A percentile compares a stretch with the other conserved stretches of the same genome.
Evolutionary conservation across 352 stramenopile genomes (phyloP).

Genomic region (Saprolegnia diclina): DNA sequence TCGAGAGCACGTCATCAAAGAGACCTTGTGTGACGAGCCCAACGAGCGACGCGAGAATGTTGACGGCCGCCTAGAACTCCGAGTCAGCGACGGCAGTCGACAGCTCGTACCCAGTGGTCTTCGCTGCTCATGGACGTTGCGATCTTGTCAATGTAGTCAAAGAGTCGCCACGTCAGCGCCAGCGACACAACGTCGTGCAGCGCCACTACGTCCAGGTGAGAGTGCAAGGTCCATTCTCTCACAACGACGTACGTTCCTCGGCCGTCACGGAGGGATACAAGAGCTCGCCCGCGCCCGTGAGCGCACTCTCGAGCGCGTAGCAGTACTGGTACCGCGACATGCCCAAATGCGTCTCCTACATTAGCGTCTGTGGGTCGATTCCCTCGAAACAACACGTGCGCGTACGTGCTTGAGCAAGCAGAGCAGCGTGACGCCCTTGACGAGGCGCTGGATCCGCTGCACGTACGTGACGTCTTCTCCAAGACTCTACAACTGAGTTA

Average conservation of each 20-base stretch:
- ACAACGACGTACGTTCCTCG: constrained; percentile 45
- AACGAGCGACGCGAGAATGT: constrained; percentile 52
- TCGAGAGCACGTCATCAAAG: constrained; percentile 37
- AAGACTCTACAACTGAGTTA: neutral
- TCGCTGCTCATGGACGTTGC: constrained; percentile 79
- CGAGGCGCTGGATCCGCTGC: constrained; percentile 59
- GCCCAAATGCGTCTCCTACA: constrained; percentile 27
- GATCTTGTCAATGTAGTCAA: constrained; percentile 56
- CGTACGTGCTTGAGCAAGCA: constrained; percentile 53
- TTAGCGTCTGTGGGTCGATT: constrained; percentile 22
- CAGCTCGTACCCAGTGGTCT: constrained; percentile 41
- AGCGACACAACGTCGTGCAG: constrained; percentile 52
- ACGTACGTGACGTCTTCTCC: constrained; percentile 54
- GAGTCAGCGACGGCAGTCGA: neutral
- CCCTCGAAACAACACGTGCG: constrained; percentile 28
- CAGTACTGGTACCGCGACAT: constrained; percentile 75
- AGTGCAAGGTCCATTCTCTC: neutral
- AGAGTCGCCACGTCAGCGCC: constrained; percentile 66
- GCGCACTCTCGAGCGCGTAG: constrained; percentile 62
- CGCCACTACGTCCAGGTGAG: constrained; percentile 33
- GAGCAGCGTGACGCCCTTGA: constrained; percentile 63
- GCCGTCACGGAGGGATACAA: constrained; percentile 34
- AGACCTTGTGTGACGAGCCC: constrained; percentile 47
- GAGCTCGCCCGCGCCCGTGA: constrained; percentile 66
- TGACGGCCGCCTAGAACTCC: constrained; percentile 36